Base-by-base conservation (phyloP, 2,329 filamentous ascomycete species). In the Bisporella sp. region DNA sequence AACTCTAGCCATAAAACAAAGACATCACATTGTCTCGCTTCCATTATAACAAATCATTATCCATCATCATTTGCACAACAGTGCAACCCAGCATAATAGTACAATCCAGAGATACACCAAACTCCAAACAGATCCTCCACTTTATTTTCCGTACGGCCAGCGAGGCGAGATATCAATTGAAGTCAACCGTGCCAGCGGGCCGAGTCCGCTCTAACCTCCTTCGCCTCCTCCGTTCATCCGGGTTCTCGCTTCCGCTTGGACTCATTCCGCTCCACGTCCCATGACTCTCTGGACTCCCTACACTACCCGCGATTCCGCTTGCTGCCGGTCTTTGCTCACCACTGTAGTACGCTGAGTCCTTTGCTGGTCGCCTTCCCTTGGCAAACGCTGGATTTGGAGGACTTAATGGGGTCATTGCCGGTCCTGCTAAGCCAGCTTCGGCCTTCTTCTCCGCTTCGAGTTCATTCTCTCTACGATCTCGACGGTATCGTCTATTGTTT, bases 281-380 rank as follows among this genome's bases (percentile, higher is more conserved):
- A 50, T 63, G 62, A 43, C 61, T 64, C 28, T 59, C 60, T 2
- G 54, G 62, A 50, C 58, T 63, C 5, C 56, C 59, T 39, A 59
- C 44, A 54, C 59, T 62, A 2, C 45, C 57, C 7, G 46, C 44
- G 6, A 45, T 33, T 47, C 49, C 50, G 30, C 71, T 69, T 7
- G 61, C 65, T 7, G 65, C 42, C 2, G 72, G 67, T 52, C 69
- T 67, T n/a, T 37, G 35, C 8, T 37, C 35, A 5, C 77, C 77
- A 3, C 78, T 80, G 60, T 81, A 83, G 59, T 84, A 83, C 6
- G 78, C 77, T 42, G 78, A 81, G 60, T 84, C 81, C 59, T 82
- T 84, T 37, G 35, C 35, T 8, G 66, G 69, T 59, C 73, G 71
- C 52, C 70, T 69, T 1, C 72, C 73, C 41, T 71, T 73, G 5